Percentiles rank a stretch among this genome's conserved stretches.
phyloP scores from a whole-genome alignment of 495 filamentous ascomycete species.

The Hyaloscypha finlandica region DNA sequence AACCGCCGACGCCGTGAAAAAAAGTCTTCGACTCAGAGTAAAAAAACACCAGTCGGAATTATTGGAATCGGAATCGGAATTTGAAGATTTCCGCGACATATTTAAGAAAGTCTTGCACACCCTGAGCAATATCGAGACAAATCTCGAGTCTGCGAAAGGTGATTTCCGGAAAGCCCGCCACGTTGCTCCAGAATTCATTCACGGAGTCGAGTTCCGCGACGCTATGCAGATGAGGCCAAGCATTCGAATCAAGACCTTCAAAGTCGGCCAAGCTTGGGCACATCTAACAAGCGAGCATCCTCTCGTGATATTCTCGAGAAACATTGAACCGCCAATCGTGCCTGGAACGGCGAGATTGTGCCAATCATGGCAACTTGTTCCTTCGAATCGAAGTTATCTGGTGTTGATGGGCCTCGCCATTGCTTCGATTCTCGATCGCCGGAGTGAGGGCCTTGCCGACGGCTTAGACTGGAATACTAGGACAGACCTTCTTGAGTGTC shows the following conservation, averaged over 20 bases:
- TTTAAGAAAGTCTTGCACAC: constrained; percentile 7
- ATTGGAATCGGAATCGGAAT: neutral
- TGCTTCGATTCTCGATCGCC: neutral
- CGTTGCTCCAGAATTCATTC: neutral
- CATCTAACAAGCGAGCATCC: constrained; percentile 4
- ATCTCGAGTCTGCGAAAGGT: neutral
- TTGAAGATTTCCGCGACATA: neutral
- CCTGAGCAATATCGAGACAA: neutral
- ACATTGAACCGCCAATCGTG: neutral
- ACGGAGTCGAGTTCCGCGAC: constrained; percentile 9
- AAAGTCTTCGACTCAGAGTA: neutral
- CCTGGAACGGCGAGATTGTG: neutral
- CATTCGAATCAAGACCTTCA: neutral
- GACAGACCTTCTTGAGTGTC: neutral
- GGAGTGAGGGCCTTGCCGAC: neutral
- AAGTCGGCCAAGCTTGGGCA: constrained; percentile 7
- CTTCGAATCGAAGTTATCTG: neutral
- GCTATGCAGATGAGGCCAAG: neutral
- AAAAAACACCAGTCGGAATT: neutral
- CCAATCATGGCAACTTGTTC: neutral
- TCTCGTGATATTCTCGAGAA: neutral
- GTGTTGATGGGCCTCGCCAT: neutral
- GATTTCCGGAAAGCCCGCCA: neutral
- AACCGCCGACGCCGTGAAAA: neutral
- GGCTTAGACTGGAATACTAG: neutral